Evolutionary conservation across 257 asterid genomes (phyloP).

Genomic region (Coffea eugenioides): DNA sequence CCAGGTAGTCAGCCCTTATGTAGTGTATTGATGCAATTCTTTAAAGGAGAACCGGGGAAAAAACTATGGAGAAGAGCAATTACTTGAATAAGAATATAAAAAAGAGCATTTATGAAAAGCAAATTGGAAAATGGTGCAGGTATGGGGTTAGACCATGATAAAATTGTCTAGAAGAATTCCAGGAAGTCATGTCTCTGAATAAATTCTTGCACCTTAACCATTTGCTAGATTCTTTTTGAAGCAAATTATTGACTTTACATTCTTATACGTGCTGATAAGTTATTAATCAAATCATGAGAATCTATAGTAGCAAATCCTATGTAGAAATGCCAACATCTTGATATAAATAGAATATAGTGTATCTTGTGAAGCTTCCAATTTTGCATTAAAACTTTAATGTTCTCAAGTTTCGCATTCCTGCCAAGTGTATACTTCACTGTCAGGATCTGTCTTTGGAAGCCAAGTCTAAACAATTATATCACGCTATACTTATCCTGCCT

Average conservation of each 20-base stretch:
- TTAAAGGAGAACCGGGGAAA: not conserved
- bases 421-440: not conserved
- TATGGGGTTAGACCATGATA: not conserved
- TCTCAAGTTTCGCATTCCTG: not conserved
- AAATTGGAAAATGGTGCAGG: not conserved
- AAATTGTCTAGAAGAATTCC: not conserved
- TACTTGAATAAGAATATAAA: not conserved
- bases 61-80: not conserved
- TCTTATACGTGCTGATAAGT: not conserved
- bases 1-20: not conserved
- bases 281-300: not conserved
- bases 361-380: not conserved
- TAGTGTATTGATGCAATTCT: not conserved
- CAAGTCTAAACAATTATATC: too few relatives aligned
- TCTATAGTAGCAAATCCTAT: not conserved
- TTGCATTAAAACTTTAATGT: not conserved
- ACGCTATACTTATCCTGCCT: not conserved
- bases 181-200: not conserved
- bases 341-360: not conserved
- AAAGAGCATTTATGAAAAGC: not conserved
- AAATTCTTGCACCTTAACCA: not conserved
- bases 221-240: not conserved
- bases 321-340: not conserved
- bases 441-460: not conserved
- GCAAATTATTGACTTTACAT: not conserved